Conservation (phyloP, 371 early-diverging fungal species). For the Mucor indicus region DNA sequence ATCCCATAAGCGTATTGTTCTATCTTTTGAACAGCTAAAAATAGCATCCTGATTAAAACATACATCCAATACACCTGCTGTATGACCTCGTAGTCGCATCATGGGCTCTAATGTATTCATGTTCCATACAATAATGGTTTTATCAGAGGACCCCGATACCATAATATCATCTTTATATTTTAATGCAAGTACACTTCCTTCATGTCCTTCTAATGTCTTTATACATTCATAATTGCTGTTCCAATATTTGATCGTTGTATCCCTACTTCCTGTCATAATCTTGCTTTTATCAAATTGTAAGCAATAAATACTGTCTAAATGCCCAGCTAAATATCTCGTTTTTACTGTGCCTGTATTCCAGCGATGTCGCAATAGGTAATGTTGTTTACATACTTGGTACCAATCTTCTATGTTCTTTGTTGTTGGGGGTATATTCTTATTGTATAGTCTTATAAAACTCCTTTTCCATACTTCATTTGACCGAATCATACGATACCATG, state of each 20-base stretch:
- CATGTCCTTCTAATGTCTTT: slow-evolving; percentile 76
- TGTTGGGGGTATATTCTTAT: too few relatives aligned
- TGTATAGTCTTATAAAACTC: too few relatives aligned
- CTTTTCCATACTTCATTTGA: slow-evolving; percentile 20
- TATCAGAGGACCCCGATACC: slow-evolving; percentile 92
- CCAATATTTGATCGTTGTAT: slow-evolving; percentile 86
- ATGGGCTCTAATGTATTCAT: slow-evolving; percentile 40
- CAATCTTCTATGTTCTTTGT: too few relatives aligned
- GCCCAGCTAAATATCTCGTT: slow-evolving; percentile 66
- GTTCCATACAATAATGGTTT: slow-evolving; percentile 86
- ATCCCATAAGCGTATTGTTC: slow-evolving; percentile 86
- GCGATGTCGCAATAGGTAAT: slow-evolving; percentile 27
- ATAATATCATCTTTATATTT: slow-evolving; percentile 78
- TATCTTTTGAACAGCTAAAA: slow-evolving; percentile 91
- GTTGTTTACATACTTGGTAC: slow-evolving; percentile 36
- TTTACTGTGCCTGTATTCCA: slow-evolving; percentile 34
- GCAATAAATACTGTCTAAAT: slow-evolving; percentile 93
- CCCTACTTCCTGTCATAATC: slow-evolving; percentile 92
- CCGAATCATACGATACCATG: slow-evolving; percentile 12
- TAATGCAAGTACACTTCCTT: slow-evolving; percentile 85
- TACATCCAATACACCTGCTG: slow-evolving; percentile 77
- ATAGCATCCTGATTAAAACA: slow-evolving; percentile 69
- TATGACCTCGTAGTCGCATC: slow-evolving; percentile 64
- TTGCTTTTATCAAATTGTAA: slow-evolving; percentile 83
- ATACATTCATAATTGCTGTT: too few relatives aligned